Base-by-base conservation (phyloP, 495 filamentous ascomycete species). In the Alectoria sarmentosa region DNA sequence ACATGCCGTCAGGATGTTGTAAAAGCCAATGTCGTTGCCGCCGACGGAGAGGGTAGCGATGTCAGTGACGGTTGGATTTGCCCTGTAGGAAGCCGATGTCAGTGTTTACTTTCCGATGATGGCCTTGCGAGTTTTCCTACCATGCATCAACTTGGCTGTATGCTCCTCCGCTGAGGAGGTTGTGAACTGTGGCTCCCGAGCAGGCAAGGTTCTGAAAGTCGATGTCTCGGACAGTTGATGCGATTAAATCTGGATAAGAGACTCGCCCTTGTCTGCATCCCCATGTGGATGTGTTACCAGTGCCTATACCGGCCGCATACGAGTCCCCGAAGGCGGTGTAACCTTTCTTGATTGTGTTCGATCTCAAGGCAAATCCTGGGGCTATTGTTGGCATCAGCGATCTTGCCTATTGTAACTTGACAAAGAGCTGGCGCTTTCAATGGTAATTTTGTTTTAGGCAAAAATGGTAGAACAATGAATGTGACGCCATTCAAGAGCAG, bases 21-120 rank as follows among this genome's bases (percentile, higher is more conserved):
- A 78, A 69, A 82, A 82, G 65, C 76, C 78, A 36, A 81, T 73
- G 68, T 82, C 79, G 67, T 82, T 80, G 19, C 79, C 79, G 30
- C 78, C 78, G 37, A 82, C 70, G 37, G 76, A 76, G 14, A 81
- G 63, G 6, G 78, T 75, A 1, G 76, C 78, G 15, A 66, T 59
- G 7, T 54, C 49, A 32, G 49, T 15, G 15, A 54, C 28, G 13
- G 49, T 54, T 32, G 49, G 49, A 7, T 32, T 54, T 11, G 28
- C 32, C 49, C 49, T 54, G 7, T 32, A 30, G 49, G 15, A 54
- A 15, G 28, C 5, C 19, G 49, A 19, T 8, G 15, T 54, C 15
- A 54, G 5, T 32, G 0, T 30, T 19, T 17, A 5, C 14, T 32
- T 8, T 54, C 49, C 7, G 28, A 15, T 54, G 0, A 30, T 17